Evolutionary conservation across 139 green algal genomes (phyloP), one percentile per base, ranked within the genome.

Genomic region (Ettlia oleoabundans): DNA sequence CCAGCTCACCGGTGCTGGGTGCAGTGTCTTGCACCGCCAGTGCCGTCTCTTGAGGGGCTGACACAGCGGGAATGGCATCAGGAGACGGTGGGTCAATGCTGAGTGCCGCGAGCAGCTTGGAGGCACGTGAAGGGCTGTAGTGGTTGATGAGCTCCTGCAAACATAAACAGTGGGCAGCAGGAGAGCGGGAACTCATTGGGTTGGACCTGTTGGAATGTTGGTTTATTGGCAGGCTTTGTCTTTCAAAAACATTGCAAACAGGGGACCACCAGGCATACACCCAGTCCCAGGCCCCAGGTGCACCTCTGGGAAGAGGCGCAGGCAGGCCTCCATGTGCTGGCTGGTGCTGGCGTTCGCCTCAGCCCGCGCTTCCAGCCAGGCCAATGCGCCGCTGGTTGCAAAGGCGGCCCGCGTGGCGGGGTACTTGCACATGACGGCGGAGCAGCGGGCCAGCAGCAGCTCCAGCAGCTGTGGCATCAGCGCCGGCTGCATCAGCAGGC

Each of bases 251-350:
- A n/a, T n/a, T n/a, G n/a, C n/a, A n/a, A n/a, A n/a, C n/a, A n/a
- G n/a, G n/a, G n/a, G n/a, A n/a, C n/a, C n/a, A n/a, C n/a, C n/a
- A n/a, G n/a, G n/a, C n/a, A n/a, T n/a, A n/a, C n/a, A n/a, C n/a
- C n/a, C n/a, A n/a, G n/a, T n/a, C n/a, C n/a, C n/a, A 38, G 28
- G 26, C 22, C 26, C 62, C 28, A 38, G 4, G 13, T 6, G 35
- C 62, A 40, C 72, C 72, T 78, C 32, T 5, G 72, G 72, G 51
- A 78, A 78, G 32, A 78, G 72, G 72, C 35, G 43, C 72, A 78
- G 72, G 72, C 72, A 78, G 43, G 72, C 72, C 8, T 43, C 51
- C 8, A 64, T 32, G 30, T 78, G 72, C 72, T 78, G 41, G 8
- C n/a, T 33, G 35, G 51, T 33, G 35, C 19, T 21, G 32, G 22